Evolutionary conservation across 1,284 basidiomycete species (phyloP).

Genomic region (Trichosporon coremiiforme): DNA sequence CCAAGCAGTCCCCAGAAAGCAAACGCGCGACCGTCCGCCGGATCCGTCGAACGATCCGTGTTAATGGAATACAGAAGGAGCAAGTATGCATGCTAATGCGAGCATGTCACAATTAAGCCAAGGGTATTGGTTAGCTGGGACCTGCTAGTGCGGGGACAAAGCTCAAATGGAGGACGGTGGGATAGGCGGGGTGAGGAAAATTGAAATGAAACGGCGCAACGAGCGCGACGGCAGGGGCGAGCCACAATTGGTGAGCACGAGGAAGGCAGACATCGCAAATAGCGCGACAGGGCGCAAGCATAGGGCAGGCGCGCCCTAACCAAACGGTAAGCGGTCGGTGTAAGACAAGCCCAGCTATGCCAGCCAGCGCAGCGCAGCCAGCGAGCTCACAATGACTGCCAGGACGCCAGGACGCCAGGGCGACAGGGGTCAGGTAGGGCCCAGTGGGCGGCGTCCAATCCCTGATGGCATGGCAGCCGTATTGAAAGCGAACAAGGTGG

Average conservation of each 20-base stretch:
- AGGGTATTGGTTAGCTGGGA: neutral
- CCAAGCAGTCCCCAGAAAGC: no score
- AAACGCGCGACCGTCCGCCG: no score
- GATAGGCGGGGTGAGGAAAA: neutral
- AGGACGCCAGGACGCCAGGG: no score
- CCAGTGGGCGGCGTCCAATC: neutral
- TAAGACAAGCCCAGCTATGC: neutral
- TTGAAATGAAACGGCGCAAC: constrained; percentile 3
- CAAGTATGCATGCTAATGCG: neutral
- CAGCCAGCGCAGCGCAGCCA: no score
- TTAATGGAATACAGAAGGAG: neutral
- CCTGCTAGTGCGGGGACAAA: neutral
- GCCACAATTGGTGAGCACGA: neutral
- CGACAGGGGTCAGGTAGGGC: neutral
- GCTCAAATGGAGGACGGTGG: neutral
- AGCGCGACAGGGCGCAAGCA: no score
- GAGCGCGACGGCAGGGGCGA: neutral
- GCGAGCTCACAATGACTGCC: no score
- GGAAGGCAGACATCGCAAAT: neutral
- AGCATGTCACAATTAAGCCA: neutral
- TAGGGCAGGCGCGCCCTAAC: neutral
- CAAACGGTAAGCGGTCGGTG: neutral
- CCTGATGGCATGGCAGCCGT: neutral
- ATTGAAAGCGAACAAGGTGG: neutral
- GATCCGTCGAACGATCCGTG: no score